Evolutionary conservation across 768 basidiomycete species (phyloP).

Genomic region (Pholiota conissans): DNA sequence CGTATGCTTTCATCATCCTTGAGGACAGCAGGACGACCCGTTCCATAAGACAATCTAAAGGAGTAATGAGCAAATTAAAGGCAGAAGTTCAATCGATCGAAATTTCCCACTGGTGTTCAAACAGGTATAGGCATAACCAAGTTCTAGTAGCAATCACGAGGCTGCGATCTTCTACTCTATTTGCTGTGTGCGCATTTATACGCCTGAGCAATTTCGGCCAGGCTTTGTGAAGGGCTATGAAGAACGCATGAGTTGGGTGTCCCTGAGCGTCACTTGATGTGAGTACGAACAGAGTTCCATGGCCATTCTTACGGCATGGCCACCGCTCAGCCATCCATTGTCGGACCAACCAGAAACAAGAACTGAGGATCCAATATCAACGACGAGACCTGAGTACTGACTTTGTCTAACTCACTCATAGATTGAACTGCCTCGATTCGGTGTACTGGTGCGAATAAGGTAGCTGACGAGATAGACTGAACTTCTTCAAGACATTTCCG

Average conservation of each 20-base stretch:
- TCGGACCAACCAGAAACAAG: slow-evolving; percentile 94
- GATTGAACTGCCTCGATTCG: slow-evolving; percentile 89
- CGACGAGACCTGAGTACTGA: not conserved
- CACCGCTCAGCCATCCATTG: slow-evolving; percentile 93
- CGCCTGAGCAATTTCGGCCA: slow-evolving; percentile 81
- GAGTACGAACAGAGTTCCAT: slow-evolving; percentile 76
- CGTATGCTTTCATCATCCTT: slow-evolving; percentile 91
- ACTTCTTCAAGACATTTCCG: slow-evolving; percentile 80
- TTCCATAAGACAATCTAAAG: slow-evolving; percentile 87
- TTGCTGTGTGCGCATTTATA: slow-evolving; percentile 68
- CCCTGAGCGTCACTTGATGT: slow-evolving; percentile 25
- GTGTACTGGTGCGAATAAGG: slow-evolving; percentile 83
- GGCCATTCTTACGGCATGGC: slow-evolving; percentile 96
- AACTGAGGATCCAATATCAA: slow-evolving; percentile 44
- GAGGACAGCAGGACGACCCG: slow-evolving; percentile 88
- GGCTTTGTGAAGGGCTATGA: slow-evolving; percentile 82
- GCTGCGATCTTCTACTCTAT: slow-evolving; percentile 65
- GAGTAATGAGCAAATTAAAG: not conserved
- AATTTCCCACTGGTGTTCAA: slow-evolving; percentile 84
- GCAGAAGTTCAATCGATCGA: not conserved
- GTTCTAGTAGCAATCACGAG: slow-evolving; percentile 82
- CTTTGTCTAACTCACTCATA: slow-evolving; percentile 67
- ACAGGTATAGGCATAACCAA: slow-evolving; percentile 93
- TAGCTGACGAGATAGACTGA: slow-evolving; percentile 79
- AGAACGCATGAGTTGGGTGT: not conserved